Conservation (phyloP, 1,284 basidiomycete genomes). For the Trichosporon ovoides region DNA sequence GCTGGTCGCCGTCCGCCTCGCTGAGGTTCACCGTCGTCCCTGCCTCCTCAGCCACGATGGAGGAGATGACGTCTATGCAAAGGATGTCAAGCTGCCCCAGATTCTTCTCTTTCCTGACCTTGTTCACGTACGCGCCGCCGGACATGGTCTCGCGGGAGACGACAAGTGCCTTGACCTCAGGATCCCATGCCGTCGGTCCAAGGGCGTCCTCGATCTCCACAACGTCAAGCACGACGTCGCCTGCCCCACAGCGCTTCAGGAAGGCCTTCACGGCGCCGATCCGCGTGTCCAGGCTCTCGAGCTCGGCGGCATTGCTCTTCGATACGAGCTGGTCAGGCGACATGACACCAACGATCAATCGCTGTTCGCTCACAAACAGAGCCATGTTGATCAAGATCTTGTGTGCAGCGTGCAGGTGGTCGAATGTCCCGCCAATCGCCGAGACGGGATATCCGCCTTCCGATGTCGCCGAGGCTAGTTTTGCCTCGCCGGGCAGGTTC, state of each 20-base stretch:
- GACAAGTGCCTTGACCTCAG: conserved; percentile 76
- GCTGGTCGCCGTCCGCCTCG: conserved; percentile 55
- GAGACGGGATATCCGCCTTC: conserved; percentile 29
- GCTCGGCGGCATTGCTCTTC: conserved; percentile 65
- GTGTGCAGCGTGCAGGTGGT: conserved; percentile 95
- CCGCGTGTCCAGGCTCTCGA: conserved; percentile 63
- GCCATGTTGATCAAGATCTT: conserved; percentile 93
- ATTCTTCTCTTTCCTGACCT: conserved; percentile 24
- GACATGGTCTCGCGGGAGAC: conserved; percentile 76
- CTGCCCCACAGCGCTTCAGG: conserved; percentile 44
- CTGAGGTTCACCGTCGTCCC: conserved; percentile 24
- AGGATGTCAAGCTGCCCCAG: conserved; percentile 64
- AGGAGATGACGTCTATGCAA: conserved; percentile 80
- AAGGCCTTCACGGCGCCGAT: conserved; percentile 59
- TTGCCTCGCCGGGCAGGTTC: conserved; percentile 1
- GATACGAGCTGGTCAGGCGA: conserved; percentile 68
- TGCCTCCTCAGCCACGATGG: conserved; percentile 41
- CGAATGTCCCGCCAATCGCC: conserved; percentile 77
- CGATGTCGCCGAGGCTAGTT: neutral
- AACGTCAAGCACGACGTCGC: conserved; percentile 48
- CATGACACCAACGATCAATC: conserved; percentile 82
- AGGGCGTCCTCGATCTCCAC: conserved; percentile 74
- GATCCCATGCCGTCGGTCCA: conserved; percentile 79
- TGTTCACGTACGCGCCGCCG: conserved; percentile 57
- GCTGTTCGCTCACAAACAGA: conserved; percentile 68